Evolutionary conservation across 164 flowering plant species (phyloP).

Genomic region (Echeveria elegans): DNA sequence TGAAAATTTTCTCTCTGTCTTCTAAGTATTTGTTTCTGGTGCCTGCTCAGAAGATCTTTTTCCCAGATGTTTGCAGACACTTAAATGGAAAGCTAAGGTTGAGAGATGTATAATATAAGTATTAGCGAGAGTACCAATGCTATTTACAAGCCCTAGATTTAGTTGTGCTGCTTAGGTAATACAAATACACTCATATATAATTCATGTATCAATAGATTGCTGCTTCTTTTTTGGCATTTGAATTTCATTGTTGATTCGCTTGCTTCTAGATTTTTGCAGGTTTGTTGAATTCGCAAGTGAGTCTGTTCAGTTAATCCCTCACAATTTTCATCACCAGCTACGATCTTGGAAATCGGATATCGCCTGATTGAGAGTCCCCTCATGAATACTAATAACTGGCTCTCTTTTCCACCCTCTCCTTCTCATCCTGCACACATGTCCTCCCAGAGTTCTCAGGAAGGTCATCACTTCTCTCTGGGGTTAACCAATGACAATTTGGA

Average conservation of each 20-base stretch:
- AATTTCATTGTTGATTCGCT: too few species aligned
- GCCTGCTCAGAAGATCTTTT: slow-evolving; percentile 10
- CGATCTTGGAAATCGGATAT: background rate
- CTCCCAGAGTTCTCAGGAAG: slow-evolving; percentile 25
- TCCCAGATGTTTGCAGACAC: slow-evolving; percentile 2
- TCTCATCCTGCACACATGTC: slow-evolving; percentile 24
- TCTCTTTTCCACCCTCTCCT: slow-evolving; percentile 68
- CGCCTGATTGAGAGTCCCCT: slow-evolving; percentile 11
- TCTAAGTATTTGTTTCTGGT: background rate
- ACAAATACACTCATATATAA: too few species aligned
- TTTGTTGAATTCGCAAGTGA: too few species aligned
- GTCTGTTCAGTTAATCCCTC: background rate
- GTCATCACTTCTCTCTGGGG: slow-evolving; percentile 59
- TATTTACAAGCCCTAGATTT: background rate
- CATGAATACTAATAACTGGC: slow-evolving; percentile 85
- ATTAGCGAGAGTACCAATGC: background rate
- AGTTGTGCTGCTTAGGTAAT: background rate
- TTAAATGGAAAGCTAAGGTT: slow-evolving; percentile 17
- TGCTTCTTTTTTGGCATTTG: background rate
- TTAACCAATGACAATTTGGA: slow-evolving; percentile 43
- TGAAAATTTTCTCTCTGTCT: background rate
- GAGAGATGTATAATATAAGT: slow-evolving; percentile 15
- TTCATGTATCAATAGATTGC: too few species aligned
- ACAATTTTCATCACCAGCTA: background rate
- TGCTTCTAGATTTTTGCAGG: too few species aligned